Base-by-base conservation (phyloP, 2,329 filamentous ascomycete species). In the Alternaria solani region DNA sequence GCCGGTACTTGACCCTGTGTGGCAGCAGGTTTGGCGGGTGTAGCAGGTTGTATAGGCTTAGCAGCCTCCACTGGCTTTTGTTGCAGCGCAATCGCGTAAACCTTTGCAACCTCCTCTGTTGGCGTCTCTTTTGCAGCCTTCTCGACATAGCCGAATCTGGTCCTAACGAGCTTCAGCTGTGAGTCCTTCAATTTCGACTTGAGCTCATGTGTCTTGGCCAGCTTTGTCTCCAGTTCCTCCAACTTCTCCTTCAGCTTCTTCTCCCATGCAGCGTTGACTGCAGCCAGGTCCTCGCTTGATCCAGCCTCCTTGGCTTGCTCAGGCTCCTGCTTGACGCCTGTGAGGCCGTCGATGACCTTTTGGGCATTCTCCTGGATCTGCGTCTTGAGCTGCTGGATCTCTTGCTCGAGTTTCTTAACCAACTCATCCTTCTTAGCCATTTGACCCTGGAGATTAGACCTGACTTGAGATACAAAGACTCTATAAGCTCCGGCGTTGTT, bases 91-190 rank as follows among this genome's bases (percentile, higher is more conserved):
- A 94, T 93, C 0, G 91, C 93, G 55, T 91, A 97, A 0, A 97
- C 94, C 78, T 97, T 93, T 9, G 83, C 87, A 4, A 98, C 93
- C 0, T 93, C 88, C 74, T 88, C 89, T 70, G 94, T 85, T 0
- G 94, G 94, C 0, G 94, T 97, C 48, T 96, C 91, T n/a, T 85
- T 85, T 0, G 91, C 93, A 12, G 94, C 94, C 47, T 88, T 91
- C 72, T 93, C 87, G 4, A 98, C 91, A 1, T 95, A 87, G 1
- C 87, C 86, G 32, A 96, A 81, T 81, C 95, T 96, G 5, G 90
- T 91, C 51, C 84, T 84, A 0, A 89, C 87, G 8, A 82, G 80
- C 63, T 85, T 87, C 47, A 85, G 80, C 74, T 89, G 62, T 1
- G 64, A 88, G 68, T 89, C 91, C 67, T 94, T 90, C 6, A 88